A percentile compares a stretch with the other conserved stretches of the same genome.
Evolutionary conservation across 1,284 basidiomycete genomes (phyloP).

Genomic region (Exobasidium cylindrosporum): DNA sequence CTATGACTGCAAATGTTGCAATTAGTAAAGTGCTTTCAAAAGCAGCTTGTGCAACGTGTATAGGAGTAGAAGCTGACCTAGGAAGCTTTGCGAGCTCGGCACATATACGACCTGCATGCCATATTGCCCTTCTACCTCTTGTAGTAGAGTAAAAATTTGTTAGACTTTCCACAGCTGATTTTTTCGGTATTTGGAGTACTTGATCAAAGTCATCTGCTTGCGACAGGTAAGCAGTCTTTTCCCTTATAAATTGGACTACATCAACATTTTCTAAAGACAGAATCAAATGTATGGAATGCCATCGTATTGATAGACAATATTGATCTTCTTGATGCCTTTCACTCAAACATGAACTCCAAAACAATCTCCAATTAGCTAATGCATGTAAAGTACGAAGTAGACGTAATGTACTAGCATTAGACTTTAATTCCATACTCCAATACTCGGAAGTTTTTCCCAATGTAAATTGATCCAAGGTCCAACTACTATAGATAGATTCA

Average conservation of each 20-base stretch:
- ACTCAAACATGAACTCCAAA: neutral
- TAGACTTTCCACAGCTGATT: neutral
- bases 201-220: neutral
- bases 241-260: neutral
- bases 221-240: neutral
- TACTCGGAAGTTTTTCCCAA: neutral
- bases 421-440: neutral
- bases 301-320: neutral
- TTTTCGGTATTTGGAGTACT: neutral
- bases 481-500: neutral
- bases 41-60: slow-evolving; percentile 2
- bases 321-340: neutral
- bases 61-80: neutral
- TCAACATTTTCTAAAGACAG: neutral
- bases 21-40: neutral
- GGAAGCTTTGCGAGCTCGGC: neutral
- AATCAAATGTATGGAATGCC: slow-evolving; percentile 5
- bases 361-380: neutral
- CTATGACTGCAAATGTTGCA: neutral
- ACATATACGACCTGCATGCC: neutral
- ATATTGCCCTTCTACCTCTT: neutral
- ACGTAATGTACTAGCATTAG: neutral
- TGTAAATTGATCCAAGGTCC: neutral
- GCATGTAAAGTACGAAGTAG: neutral
- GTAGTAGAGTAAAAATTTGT: neutral